These are phyloP conservation scores for Oryza rufipogon DNA, from an alignment of 176 grass and related monocot genomes.

Conservation along the genomic window DNA sequence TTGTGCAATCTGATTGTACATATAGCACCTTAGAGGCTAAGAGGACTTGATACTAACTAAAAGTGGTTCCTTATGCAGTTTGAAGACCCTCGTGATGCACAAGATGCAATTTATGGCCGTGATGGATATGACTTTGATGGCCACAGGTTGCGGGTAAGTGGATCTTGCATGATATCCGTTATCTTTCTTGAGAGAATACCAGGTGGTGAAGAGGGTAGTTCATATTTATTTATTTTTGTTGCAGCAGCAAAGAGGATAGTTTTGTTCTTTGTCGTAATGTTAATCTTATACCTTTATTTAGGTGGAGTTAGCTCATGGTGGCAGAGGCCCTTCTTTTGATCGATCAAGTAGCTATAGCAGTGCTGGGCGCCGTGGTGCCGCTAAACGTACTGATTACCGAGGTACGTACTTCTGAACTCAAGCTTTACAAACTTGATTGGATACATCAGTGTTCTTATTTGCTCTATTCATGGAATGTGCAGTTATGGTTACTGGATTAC, in stretches of 20 bases:
- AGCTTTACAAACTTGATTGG: constrained; percentile 7
- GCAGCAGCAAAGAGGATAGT: too few relatives aligned
- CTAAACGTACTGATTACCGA: constrained; percentile 75
- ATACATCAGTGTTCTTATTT: constrained; percentile 36
- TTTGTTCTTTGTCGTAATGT: neutral
- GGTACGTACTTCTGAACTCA: constrained; percentile 45
- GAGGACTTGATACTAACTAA: neutral
- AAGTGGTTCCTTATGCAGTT: constrained; percentile 59
- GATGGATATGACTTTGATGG: constrained; percentile 94
- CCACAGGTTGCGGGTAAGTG: constrained; percentile 67
- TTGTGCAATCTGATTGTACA: neutral
- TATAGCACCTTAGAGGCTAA: neutral
- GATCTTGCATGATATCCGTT: neutral
- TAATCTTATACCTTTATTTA: constrained; percentile 28
- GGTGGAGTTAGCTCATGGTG: constrained; percentile 97
- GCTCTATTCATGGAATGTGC: constrained; percentile 33
- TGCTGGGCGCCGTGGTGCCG: constrained; percentile 56
- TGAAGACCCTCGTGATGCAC: constrained; percentile 81
- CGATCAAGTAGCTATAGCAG: constrained; percentile 62
- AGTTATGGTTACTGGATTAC: constrained; percentile 88
- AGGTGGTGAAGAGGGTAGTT: neutral
- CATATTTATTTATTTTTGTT: neutral
- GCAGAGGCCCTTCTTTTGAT: constrained; percentile 65
- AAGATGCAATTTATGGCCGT: constrained; percentile 95
- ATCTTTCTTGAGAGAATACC: constrained; percentile 1